Conservation (phyloP, 495 filamentous ascomycete species). For the Ascobolus immersus region DNA sequence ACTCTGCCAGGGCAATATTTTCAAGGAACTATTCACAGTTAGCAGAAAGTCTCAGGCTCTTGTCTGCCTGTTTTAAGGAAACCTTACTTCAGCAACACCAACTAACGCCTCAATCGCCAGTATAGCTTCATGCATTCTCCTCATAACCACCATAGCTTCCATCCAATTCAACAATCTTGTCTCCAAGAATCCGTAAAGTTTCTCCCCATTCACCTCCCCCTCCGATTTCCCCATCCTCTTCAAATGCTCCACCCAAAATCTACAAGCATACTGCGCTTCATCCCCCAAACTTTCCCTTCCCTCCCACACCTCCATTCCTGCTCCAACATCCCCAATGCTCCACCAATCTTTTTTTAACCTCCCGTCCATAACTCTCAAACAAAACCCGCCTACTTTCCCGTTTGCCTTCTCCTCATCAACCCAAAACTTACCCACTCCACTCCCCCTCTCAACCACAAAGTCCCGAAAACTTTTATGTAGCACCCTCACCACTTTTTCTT, state of each 20-base stretch:
- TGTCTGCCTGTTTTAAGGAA: too few species aligned
- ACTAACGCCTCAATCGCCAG: too few species aligned
- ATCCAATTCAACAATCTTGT: too few species aligned
- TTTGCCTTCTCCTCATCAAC: slow-evolving; percentile 13
- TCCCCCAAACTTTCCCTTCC: slow-evolving; percentile 13
- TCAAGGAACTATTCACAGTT: too few species aligned
- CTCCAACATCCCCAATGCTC: slow-evolving; percentile 12
- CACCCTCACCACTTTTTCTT: slow-evolving; percentile 10
- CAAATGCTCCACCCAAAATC: slow-evolving; percentile 25
- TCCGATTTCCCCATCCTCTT: too few species aligned
- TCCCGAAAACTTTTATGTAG: slow-evolving; percentile 14
- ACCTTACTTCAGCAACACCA: too few species aligned
- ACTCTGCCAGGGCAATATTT: too few species aligned
- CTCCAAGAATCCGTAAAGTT: too few species aligned
- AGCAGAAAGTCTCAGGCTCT: too few species aligned
- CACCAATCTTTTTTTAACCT: slow-evolving; percentile 20
- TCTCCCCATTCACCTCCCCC: too few species aligned
- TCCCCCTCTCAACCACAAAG: slow-evolving; percentile 13
- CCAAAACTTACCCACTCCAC: slow-evolving; percentile 10
- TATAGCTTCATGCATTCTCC: too few species aligned
- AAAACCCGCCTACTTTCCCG: slow-evolving; percentile 7
- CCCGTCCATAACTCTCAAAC: slow-evolving; percentile 16
- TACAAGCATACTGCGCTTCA: slow-evolving; percentile 20
- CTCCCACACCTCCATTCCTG: slow-evolving; percentile 8
- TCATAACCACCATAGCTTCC: too few species aligned